Evolutionary conservation across 495 filamentous ascomycete species (phyloP), one percentile per base, ranked within the genome.

Genomic region (Tricharina praecox): DNA sequence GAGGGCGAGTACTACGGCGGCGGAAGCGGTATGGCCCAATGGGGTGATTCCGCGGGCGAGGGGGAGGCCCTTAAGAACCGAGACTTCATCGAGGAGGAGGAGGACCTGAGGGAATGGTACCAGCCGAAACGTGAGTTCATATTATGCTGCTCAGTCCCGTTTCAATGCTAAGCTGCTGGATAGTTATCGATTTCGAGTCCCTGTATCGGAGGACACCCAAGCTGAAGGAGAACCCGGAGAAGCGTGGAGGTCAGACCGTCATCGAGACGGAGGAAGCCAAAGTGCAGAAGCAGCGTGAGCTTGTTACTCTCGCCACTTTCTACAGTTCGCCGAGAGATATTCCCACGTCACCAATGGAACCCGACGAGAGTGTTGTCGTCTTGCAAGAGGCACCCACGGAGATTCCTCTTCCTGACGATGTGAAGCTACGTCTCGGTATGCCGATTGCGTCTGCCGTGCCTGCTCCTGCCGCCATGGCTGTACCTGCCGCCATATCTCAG

Each of bases 1-100:
- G 57, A 61, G 35, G 58, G 58, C 11, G 58, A 61, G 38, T 61
- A 61, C 30, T 61, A 61, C 49, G 58, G 58, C 45, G 58, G 58
- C 21, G 58, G 58, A 23, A 56, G 50, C 42, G 58, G 58, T 16
- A 52, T 55, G 20, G 49, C 46, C 40, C 51, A 52, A 42, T 61
- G 48, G 38, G 58, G 58, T 2, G 56, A 61, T 54, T 50, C 50
- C 4, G 51, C 60, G 2, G 58, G 55, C 9, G 58, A 61, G 45
- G 58, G 58, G n/a, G 53, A 51, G 11, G 58, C 58, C 32, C 58
- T 61, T 23, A 61, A 61, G 42, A 61, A 61, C 42, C 47, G 54
- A 33, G 55, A 61, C 26, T 49, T 60, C 24, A 50, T 61, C n/a
- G 58, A 61, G 25, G 58, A 61, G 23, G 58, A 61, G 32, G 58